phyloP scores from a whole-genome alignment of 805 yeast genomes.

The Nakazawaea molendinolei region DNA sequence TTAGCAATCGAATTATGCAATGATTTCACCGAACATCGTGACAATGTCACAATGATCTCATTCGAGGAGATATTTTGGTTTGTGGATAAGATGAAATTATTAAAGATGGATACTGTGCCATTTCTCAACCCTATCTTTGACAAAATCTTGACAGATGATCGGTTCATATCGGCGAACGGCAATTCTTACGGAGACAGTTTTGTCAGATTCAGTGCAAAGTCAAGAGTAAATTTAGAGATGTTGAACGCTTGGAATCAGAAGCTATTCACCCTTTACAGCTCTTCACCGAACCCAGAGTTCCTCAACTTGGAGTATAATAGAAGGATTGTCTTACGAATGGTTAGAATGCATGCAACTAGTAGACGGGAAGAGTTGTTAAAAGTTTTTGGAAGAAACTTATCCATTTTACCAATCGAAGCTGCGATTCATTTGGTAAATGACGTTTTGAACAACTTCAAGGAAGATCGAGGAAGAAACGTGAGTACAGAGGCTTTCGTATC shows the following conservation, averaged over 20 bases:
- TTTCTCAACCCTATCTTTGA: conserved; percentile 4
- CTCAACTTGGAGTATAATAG: neutral
- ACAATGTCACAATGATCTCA: neutral
- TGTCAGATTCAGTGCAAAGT: neutral
- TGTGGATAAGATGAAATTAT: conserved; percentile 2
- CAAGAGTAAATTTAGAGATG: conserved; percentile 4
- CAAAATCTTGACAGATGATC: conserved; percentile 2
- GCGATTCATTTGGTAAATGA: conserved; percentile 1
- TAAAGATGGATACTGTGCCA: neutral
- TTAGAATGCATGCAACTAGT: neutral
- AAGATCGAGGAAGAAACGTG: conserved; percentile 4
- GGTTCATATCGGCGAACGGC: neutral
- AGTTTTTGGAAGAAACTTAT: conserved; percentile 2
- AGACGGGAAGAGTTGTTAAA: neutral
- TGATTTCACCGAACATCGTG: neutral
- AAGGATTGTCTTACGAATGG: conserved; percentile 2
- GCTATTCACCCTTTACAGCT: neutral
- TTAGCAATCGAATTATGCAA: neutral
- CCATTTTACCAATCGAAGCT: neutral
- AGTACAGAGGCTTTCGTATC: neutral
- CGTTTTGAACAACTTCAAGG: neutral
- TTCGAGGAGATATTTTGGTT: conserved; percentile 3
- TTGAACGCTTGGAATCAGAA: neutral
- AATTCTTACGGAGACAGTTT: neutral
- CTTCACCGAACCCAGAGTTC: neutral